Percentiles rank a stretch among this genome's conserved stretches.
Evolutionary conservation across 768 basidiomycete genomes (phyloP).

Genomic region (Inosperma sp.): DNA sequence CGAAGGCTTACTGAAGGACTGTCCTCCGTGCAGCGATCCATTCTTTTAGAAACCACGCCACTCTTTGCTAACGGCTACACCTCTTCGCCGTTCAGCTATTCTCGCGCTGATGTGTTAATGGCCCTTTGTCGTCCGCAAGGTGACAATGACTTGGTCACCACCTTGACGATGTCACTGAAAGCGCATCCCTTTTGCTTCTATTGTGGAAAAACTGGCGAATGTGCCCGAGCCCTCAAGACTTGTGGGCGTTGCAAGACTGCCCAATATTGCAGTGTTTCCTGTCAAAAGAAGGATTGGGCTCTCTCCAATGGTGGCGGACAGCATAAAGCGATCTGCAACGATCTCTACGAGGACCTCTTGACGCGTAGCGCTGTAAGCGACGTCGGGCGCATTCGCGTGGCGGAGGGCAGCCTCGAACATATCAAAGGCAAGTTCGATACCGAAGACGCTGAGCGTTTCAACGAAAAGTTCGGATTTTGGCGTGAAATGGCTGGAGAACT

Average conservation of each 20-base stretch:
- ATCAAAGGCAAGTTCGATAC: neutral
- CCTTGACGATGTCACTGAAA: neutral
- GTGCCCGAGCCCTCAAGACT: neutral
- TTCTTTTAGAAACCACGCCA: neutral
- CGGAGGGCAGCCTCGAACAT: neutral
- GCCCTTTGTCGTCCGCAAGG: neutral
- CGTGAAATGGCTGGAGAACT: neutral
- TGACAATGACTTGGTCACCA: neutral
- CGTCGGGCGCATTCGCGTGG: neutral
- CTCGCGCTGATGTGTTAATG: neutral
- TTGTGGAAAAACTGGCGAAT: neutral
- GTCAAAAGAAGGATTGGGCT: neutral
- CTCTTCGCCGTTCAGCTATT: neutral
- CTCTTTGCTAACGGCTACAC: neutral
- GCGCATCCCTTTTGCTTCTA: constrained; percentile 1
- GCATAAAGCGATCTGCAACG: neutral
- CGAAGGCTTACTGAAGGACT: constrained; percentile 1
- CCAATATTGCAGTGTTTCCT: neutral
- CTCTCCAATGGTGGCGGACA: neutral
- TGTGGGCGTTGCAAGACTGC: neutral
- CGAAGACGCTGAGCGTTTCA: neutral
- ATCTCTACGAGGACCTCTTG: neutral
- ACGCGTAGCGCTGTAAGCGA: neutral
- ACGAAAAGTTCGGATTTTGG: neutral
- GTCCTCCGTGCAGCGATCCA: neutral